Conservation (phyloP, 495 filamentous ascomycete species). For the Xylaria palmicola region DNA sequence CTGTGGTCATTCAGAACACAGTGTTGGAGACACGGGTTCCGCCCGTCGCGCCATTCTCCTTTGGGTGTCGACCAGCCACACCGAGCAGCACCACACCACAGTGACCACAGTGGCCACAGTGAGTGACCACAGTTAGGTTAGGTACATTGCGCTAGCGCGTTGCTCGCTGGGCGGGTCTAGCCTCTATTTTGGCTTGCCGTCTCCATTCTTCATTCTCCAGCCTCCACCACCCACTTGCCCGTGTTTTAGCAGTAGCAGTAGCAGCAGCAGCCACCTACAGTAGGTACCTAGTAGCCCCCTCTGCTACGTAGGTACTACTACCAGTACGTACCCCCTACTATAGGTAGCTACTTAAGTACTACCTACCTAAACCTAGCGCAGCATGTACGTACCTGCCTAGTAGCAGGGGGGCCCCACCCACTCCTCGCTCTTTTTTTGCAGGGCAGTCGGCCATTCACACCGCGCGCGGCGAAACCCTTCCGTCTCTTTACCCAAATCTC, state of each 20-base stretch:
- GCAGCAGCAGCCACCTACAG: neutral
- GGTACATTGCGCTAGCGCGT: neutral
- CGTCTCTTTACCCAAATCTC: slow-evolving; percentile 17
- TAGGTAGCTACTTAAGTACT: too few relatives aligned
- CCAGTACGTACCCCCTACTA: too few relatives aligned
- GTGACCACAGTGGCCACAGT: too few relatives aligned
- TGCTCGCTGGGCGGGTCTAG: slow-evolving; percentile 7
- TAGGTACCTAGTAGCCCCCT: neutral
- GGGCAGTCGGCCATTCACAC: neutral
- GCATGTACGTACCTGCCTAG: too few relatives aligned
- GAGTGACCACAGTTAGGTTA: too few relatives aligned
- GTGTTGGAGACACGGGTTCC: neutral
- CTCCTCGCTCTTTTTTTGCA: neutral
- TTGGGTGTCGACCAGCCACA: neutral
- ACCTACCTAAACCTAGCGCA: too few relatives aligned
- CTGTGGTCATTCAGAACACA: neutral
- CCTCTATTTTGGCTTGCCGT: slow-evolving; percentile 7
- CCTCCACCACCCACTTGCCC: neutral
- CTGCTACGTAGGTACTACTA: too few relatives aligned
- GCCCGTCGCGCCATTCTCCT: neutral
- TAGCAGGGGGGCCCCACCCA: neutral
- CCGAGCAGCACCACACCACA: neutral
- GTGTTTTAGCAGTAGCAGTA: neutral
- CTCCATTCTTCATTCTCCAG: slow-evolving; percentile 1
- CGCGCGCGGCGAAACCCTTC: slow-evolving; percentile 5